Base-by-base conservation (phyloP, 1,139 yeast genomes). In the Kurtzmaniella quercitrusa region DNA sequence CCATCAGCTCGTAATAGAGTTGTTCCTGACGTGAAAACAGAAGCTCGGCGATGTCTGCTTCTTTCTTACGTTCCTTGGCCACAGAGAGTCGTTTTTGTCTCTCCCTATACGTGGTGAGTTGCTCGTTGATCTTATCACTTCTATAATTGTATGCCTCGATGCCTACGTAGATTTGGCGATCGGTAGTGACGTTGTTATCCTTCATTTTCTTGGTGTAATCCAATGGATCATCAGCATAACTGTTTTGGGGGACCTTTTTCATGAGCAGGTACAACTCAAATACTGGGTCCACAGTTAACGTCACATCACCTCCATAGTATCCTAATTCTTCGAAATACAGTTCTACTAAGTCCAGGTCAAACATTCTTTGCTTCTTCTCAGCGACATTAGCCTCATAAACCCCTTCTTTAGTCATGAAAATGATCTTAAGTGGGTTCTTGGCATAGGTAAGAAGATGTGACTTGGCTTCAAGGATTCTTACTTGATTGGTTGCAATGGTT, bases 341-440 rank as follows among this genome's bases (percentile, higher is more conserved):
- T 23, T 54, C 54, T 47, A 60, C 57, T 40, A 66, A 51, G 15
- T 56, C 55, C 3, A 59, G 55, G 51, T 64, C 64, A 12, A 62
- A 60, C 17, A 65, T 40, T 37, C 65, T 46, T 43, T 55, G 53
- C 40, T 54, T 52, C 9, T 44, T 34, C 14, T 58, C 61, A 7
- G 33, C 17, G 16, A 60, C 46, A 41, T 58, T 60, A 1, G 62
- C 63, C 49, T 65, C 69, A 46, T 61, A 65, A 21, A 65, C 64
- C 11, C 66, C 66, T 37, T 51, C 52, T 34, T 51, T 52, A 29
- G 59, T 56, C 39, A 63, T 52, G 34, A 63, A 59, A 3, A 63
- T 52, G 17, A 62, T 55, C 41, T 54, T 53, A 40, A 44, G 53
- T 7, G 68, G 68, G 34, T 56, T 55, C 7, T 58, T 57, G 43